A percentile compares a stretch with the other conserved stretches of the same genome.
phyloP scores from a whole-genome alignment of 805 yeast genomes.

The Ogataea siamensis region DNA sequence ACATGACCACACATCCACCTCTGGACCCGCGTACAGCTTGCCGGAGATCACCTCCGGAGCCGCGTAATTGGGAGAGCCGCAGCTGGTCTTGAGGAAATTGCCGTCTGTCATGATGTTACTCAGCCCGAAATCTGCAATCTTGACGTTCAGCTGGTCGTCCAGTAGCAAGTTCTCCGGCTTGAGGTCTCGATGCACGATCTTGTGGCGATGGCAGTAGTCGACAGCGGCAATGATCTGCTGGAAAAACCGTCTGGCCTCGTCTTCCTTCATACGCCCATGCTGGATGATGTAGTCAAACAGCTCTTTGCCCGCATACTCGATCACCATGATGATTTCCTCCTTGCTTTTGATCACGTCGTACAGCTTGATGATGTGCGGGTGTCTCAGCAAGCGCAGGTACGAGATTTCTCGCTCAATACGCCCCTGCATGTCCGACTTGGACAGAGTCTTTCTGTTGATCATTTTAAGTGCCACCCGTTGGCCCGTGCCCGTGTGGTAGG shows the following conservation, averaged over 20 bases:
- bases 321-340: slow-evolving; percentile 96
- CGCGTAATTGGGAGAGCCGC: slow-evolving; percentile 97
- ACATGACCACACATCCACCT: slow-evolving; percentile 97
- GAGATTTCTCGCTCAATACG: slow-evolving; percentile 93
- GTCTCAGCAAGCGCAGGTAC: slow-evolving; percentile 81
- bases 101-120: slow-evolving; percentile 98
- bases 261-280: slow-evolving; percentile 87
- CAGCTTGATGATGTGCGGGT: slow-evolving; percentile 93
- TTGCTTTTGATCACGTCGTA: slow-evolving; percentile 94
- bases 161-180: slow-evolving; percentile 91
- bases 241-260: slow-evolving; percentile 88
- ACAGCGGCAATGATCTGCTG: slow-evolving; percentile 97
- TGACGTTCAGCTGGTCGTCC: slow-evolving; percentile 87
- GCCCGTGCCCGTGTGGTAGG: slow-evolving; percentile 86
- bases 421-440: slow-evolving; percentile 96
- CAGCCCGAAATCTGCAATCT: slow-evolving; percentile 94
- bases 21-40: slow-evolving; percentile 94
- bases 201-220: slow-evolving; percentile 93
- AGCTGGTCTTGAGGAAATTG: slow-evolving; percentile 87
- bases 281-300: slow-evolving; percentile 94
- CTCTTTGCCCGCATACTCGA: slow-evolving; percentile 96
- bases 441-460: slow-evolving; percentile 86
- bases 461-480: slow-evolving; percentile 91
- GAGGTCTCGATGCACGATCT: slow-evolving; percentile 93
- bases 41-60: slow-evolving; percentile 97